Conservation (phyloP, 305 asterid species). For the Withania somnifera region DNA sequence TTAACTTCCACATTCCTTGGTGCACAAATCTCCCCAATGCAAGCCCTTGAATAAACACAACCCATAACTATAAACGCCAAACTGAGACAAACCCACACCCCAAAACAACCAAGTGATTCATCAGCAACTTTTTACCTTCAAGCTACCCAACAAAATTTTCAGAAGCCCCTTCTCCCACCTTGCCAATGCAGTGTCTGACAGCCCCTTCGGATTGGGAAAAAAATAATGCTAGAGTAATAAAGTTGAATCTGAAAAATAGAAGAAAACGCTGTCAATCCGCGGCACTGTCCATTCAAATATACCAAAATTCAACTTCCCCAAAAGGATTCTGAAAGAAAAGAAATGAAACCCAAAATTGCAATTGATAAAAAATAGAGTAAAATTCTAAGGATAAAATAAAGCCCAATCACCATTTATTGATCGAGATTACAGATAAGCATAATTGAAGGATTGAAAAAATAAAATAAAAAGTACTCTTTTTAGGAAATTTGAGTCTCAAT, state of each 20-base stretch:
- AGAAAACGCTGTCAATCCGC: not conserved
- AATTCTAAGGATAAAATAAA: not conserved
- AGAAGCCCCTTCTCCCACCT: not conserved
- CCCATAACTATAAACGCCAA: conserved; percentile 62
- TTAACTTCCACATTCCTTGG: conserved; percentile 45
- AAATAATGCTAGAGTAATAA: not conserved
- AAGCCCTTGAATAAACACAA: conserved; percentile 73
- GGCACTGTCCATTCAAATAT: not conserved
- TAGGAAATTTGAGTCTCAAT: not conserved
- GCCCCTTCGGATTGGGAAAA: not conserved
- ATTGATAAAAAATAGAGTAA: not conserved
- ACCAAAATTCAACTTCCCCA: not conserved
- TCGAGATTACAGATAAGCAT: not conserved
- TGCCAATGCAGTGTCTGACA: not conserved
- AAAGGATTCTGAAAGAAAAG: not conserved
- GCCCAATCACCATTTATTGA: not conserved
- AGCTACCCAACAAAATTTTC: not conserved
- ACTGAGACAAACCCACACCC: conserved; percentile 22
- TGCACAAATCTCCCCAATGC: conserved; percentile 85
- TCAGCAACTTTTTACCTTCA: conserved; percentile 14
- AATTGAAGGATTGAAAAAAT: not conserved
- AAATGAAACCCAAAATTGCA: conserved; percentile 13
- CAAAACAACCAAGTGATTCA: conserved; percentile 24
- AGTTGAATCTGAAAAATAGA: not conserved
- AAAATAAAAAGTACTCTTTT: not conserved